These are phyloP conservation scores for Diaporthe eres DNA, from an alignment of 2,329 filamentous ascomycete genomes.

Conservation along the genomic window DNA sequence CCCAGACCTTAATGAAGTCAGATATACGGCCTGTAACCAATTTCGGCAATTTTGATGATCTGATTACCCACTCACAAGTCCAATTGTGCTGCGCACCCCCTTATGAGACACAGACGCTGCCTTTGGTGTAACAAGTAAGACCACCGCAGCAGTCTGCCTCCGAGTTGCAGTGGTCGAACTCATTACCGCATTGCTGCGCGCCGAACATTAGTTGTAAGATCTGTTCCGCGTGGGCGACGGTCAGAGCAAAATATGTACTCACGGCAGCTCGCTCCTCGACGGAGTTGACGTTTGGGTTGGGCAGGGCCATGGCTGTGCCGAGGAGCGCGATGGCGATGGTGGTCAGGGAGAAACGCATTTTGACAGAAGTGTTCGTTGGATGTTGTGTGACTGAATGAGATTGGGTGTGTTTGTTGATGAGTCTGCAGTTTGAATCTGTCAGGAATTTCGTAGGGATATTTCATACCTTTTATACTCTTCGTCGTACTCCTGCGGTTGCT, in stretches of 20 bases:
- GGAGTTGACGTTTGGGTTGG: neutral
- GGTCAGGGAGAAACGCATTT: neutral
- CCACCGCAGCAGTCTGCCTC: constrained; percentile 5
- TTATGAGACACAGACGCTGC: neutral
- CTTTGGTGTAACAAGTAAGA: neutral
- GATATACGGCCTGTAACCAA: neutral
- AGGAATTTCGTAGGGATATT: neutral
- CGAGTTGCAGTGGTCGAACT: neutral
- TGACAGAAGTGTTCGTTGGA: neutral
- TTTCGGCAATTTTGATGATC: no score
- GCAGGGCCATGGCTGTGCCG: constrained; percentile 2
- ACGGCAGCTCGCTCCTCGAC: neutral
- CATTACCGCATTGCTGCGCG: neutral
- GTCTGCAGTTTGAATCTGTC: neutral
- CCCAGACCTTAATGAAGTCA: neutral
- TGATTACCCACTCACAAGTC: neutral
- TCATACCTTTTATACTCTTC: neutral
- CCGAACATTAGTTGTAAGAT: neutral
- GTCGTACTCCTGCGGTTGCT: no score
- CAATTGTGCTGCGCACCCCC: neutral
- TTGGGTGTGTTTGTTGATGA: neutral
- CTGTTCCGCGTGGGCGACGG: fast-evolving
- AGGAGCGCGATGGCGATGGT: neutral
- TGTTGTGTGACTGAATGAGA: neutral
- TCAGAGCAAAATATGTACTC: neutral